Percentiles rank a stretch among this genome's conserved stretches.
phyloP scores from a whole-genome alignment of 2,329 filamentous ascomycete species.

The Fusarium sp. region DNA sequence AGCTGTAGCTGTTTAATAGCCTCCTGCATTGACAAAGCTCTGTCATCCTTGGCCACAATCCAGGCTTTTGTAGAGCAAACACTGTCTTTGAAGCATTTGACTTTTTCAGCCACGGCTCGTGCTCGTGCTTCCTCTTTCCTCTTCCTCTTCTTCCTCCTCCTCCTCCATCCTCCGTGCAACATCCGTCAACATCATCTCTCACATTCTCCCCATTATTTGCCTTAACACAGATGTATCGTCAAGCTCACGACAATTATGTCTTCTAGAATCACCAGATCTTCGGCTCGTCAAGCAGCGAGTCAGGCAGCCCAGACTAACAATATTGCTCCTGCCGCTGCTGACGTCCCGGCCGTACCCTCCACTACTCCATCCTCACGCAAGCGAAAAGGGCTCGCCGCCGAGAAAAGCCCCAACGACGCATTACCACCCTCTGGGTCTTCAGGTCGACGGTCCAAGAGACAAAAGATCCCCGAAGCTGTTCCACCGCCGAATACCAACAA shows the following conservation, averaged over 20 bases:
- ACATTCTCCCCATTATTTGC: conserved; percentile 29
- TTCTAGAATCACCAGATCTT: conserved; percentile 94
- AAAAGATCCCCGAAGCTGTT: conserved; percentile 67
- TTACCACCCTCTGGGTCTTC: conserved; percentile 47
- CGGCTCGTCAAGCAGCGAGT: conserved; percentile 86
- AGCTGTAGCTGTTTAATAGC: not conserved
- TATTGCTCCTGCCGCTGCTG: conserved; percentile 51
- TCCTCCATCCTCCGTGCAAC: conserved; percentile 30
- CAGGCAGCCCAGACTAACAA: conserved; percentile 59
- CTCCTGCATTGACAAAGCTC: not conserved
- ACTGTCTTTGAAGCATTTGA: conserved; percentile 26
- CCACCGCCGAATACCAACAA: conserved; percentile 44
- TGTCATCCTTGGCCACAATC: conserved; percentile 1
- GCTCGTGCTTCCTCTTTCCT: conserved; percentile 26
- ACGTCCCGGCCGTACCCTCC: conserved; percentile 53
- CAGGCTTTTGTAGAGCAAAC: conserved; percentile 17
- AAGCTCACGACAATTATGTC: conserved; percentile 78
- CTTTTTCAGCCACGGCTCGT: conserved; percentile 18
- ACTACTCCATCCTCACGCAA: conserved; percentile 69
- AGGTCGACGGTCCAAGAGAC: conserved; percentile 74
- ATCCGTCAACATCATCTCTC: conserved; percentile 16
- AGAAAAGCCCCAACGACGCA: conserved; percentile 54
- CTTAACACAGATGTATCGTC: conserved; percentile 33
- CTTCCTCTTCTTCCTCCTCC: not conserved
- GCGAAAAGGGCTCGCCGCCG: conserved; percentile 74